Percentiles rank a stretch among this genome's conserved stretches.
Conservation (phyloP, 2,329 filamentous ascomycete genomes). For the Fusarium sarcochroum region DNA sequence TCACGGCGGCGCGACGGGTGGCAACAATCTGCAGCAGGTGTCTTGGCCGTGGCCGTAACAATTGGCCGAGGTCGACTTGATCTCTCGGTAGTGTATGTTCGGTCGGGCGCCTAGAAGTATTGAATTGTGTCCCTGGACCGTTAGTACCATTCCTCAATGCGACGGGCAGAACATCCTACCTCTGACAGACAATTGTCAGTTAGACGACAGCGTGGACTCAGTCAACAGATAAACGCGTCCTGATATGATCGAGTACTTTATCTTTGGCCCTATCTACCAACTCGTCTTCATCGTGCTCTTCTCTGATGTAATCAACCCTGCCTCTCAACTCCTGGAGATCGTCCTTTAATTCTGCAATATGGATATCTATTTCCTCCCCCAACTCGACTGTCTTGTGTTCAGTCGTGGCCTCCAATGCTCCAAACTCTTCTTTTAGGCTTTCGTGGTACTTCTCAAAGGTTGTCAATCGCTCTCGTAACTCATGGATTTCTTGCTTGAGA, state of each 20-base stretch:
- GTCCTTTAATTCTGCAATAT: not conserved
- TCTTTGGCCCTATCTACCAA: not conserved
- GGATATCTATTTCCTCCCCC: not conserved
- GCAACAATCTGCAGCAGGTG: no score
- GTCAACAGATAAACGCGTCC: not conserved
- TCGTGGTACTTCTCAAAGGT: conserved; percentile 4
- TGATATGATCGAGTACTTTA: not conserved
- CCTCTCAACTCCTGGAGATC: not conserved
- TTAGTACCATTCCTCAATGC: not conserved
- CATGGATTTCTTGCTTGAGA: conserved; percentile 10
- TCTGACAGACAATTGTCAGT: not conserved
- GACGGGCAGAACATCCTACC: not conserved
- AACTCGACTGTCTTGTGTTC: not conserved
- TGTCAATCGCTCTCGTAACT: conserved; percentile 1
- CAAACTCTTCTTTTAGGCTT: conserved; percentile 12
- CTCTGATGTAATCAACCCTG: not conserved
- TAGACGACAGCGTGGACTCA: not conserved
- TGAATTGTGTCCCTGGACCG: not conserved
- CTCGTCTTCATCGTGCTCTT: not conserved
- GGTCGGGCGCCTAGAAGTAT: not conserved
- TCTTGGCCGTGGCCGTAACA: no score
- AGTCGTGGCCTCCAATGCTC: not conserved
- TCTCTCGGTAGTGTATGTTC: not conserved
- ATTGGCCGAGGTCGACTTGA: no score
- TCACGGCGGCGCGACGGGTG: no score